Conservation (phyloP, 2,329 filamentous ascomycete species). For the Trichoderma gracile region DNA sequence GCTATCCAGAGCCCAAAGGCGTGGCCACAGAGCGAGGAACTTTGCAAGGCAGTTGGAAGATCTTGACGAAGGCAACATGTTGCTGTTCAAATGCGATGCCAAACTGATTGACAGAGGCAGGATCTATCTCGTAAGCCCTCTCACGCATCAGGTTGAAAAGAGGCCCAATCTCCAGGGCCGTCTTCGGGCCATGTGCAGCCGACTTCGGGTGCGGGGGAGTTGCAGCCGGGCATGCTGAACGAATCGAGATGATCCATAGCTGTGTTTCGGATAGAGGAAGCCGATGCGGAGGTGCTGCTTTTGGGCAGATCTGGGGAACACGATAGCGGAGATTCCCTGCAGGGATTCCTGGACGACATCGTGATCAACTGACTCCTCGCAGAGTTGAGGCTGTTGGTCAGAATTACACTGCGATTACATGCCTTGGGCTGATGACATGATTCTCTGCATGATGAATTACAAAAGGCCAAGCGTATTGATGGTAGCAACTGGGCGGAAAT, state of each 20-base stretch:
- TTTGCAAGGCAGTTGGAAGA: not conserved
- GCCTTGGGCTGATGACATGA: not conserved
- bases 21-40: too few species aligned
- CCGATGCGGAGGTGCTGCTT: slow-evolving; percentile 5
- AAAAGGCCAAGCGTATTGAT: not conserved
- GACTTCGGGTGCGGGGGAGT: slow-evolving; percentile 19
- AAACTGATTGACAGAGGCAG: not conserved
- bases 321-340: not conserved
- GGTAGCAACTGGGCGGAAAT: not conserved
- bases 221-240: not conserved
- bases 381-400: not conserved
- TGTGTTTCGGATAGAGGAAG: not conserved
- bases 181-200: slow-evolving; percentile 4
- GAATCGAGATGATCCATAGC: not conserved
- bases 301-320: not conserved
- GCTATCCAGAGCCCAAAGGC: too few species aligned
- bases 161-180: not conserved
- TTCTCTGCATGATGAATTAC: not conserved
- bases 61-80: not conserved
- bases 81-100: not conserved
- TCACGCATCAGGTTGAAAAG: not conserved
- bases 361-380: not conserved
- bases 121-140: too few species aligned
- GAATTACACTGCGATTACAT: not conserved
- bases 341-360: not conserved